Conservation (phyloP, 345 rosid species). For the Lepidium aucheri region DNA sequence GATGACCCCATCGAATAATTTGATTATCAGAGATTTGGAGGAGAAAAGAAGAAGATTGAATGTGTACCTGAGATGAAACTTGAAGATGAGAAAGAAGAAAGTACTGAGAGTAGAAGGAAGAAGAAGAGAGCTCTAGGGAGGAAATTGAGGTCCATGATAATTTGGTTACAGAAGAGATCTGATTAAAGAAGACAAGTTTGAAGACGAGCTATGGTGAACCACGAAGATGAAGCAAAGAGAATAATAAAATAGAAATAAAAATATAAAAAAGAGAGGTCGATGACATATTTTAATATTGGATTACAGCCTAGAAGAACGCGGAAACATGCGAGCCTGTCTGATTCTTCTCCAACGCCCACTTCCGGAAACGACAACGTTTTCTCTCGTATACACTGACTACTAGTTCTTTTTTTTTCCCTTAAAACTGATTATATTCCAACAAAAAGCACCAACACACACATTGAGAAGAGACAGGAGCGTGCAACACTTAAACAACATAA, state of each 20-base stretch:
- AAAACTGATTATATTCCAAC: no score
- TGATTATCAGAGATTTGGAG: background rate
- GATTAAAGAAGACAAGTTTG: slow-evolving; percentile 1
- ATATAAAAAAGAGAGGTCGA: background rate
- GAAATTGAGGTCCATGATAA: slow-evolving; percentile 23
- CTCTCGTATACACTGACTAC: no score
- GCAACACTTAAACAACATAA: no score
- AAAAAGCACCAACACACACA: no score
- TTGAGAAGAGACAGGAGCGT: no score
- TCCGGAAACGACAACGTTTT: background rate
- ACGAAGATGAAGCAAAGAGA: background rate
- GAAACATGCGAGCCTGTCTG: slow-evolving; percentile 15
- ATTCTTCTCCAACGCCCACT: background rate
- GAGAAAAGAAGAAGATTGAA: background rate
- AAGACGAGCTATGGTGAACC: slow-evolving; percentile 8
- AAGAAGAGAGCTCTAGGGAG: slow-evolving; percentile 20
- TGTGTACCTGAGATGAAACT: slow-evolving; percentile 49
- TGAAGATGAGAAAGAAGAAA: slow-evolving; percentile 27
- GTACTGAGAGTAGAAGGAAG: slow-evolving; percentile 27
- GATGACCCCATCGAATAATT: background rate
- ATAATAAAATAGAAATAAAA: background rate
- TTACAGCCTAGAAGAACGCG: slow-evolving; percentile 16
- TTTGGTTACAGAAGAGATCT: slow-evolving; percentile 18
- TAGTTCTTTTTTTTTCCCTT: no score
- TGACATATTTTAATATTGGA: background rate